Evolutionary conservation across 331 rosid genomes (phyloP), one percentile per base, ranked within the genome.

Genomic region (Quercus tomentella): DNA sequence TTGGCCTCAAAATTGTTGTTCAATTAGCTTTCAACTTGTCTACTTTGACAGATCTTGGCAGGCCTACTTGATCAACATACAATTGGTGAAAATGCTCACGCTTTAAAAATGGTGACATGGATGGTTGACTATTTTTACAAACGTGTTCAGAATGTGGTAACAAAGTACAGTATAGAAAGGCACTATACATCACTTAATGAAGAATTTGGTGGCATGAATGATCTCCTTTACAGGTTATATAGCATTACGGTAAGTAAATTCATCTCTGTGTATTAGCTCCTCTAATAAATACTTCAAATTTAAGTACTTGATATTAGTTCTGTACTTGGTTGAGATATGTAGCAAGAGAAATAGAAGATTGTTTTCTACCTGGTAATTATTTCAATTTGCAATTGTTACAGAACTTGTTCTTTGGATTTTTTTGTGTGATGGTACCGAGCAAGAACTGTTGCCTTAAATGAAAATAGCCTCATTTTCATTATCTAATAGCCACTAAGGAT

Each of bases 171-270:
- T 51, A 17, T 95, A 41, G 85, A 75, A 72, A 89, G 84, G 76
- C 94, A 89, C 81, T 93, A 90, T 54, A 20, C 23, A 18, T 18
- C 96, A 37, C 82, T 85, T 35, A 93, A 95, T 77, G 89, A 87
- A 66, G 99, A 93, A 87, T 80, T 87, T 26, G 98, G 99, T 17
- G 99, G 98, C 78, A 95, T 95, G 99, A 95, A 95, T 85, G 99
- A 95, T 79, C 85, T 95, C 65, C 97, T 95, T 25, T 95, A 95
- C 78, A 87, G 72, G 75, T 84, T 95, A 63, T 95, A 85, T 80
- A 72, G 69, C 23, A 5, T 91, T 57, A 90, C 99, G 5, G 98
- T 94, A 73, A 1, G 92, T 75, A 77, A 72, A 74, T 61, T 56
- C 35, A 35, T 21, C 35, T 67, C 0, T 65, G 30, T 60, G 14